phyloP scores from a whole-genome alignment of 495 filamentous ascomycete species.

The Rusavskia elegans region DNA sequence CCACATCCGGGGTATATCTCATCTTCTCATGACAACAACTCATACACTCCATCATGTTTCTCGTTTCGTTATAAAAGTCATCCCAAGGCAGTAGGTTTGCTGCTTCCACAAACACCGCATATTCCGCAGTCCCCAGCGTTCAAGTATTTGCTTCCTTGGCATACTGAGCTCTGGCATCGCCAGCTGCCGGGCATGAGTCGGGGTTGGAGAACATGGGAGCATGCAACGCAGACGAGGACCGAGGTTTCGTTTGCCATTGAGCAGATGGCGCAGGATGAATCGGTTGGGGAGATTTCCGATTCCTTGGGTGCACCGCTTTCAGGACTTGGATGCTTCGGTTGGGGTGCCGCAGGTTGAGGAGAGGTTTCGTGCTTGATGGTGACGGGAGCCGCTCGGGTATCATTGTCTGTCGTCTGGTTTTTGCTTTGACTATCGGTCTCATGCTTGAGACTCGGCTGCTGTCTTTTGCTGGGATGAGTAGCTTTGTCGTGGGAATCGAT shows the following conservation, averaged over 20 bases:
- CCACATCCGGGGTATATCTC: too few relatives aligned
- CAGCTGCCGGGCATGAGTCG: constrained; percentile 33
- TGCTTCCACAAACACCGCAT: constrained; percentile 47
- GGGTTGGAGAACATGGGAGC: constrained; percentile 46
- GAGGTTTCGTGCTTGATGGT: neutral
- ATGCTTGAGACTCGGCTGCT: neutral
- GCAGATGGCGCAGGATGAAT: constrained; percentile 39
- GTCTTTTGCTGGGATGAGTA: neutral
- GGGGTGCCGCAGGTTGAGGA: neutral
- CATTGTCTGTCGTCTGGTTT: neutral
- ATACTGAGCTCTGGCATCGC: constrained; percentile 39
- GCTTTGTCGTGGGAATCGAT: neutral
- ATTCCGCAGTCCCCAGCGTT: constrained; percentile 49
- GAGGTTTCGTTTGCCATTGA: constrained; percentile 37
- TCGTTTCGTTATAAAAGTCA: neutral
- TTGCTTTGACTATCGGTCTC: neutral
- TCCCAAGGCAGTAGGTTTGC: neutral
- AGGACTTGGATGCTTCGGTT: neutral
- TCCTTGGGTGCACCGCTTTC: neutral
- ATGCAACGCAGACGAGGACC: constrained; percentile 42
- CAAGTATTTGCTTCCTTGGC: constrained; percentile 36
- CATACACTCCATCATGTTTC: neutral
- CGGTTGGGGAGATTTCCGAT: neutral
- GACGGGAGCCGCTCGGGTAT: neutral
- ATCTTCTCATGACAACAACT: neutral